Conservation (phyloP, 371 early-diverging fungal species). For the Gilbertella persicaria region DNA sequence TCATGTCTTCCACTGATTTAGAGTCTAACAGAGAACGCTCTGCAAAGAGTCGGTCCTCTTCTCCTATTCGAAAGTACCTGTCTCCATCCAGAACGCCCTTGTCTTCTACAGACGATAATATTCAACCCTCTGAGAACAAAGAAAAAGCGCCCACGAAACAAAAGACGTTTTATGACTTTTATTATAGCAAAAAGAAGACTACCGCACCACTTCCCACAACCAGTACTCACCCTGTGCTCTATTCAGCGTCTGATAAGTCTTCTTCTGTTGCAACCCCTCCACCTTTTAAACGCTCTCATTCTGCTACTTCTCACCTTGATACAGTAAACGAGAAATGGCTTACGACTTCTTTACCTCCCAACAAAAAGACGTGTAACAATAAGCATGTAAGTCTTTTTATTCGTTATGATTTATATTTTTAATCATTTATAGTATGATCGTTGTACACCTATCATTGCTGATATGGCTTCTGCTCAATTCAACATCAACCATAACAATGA, state of each 20-base stretch:
- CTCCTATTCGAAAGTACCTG: constrained; percentile 13
- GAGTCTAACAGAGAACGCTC: not conserved
- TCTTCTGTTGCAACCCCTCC: not conserved
- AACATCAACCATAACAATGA: constrained; percentile 39
- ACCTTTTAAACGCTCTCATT: constrained; percentile 29
- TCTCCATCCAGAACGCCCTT: not conserved
- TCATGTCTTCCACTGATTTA: constrained; percentile 7
- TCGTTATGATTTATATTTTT: not conserved
- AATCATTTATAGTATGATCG: constrained; percentile 65
- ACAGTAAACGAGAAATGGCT: constrained; percentile 36
- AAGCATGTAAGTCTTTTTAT: constrained; percentile 5
- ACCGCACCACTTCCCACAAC: not conserved
- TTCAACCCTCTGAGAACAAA: not conserved
- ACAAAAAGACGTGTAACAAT: constrained; percentile 3
- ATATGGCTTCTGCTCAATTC: constrained; percentile 66
- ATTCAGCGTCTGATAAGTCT: not conserved
- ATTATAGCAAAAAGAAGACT: not conserved
- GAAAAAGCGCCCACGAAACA: not conserved
- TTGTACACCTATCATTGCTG: constrained; percentile 72
- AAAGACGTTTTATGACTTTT: not conserved
- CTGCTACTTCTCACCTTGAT: constrained; percentile 31
- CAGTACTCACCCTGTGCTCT: not conserved
- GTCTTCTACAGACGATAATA: not conserved
- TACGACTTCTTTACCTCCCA: constrained; percentile 15
- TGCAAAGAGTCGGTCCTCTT: not conserved